These are phyloP conservation scores for Agaricus blazei DNA, from an alignment of 768 basidiomycete genomes.

Conservation along the genomic window DNA sequence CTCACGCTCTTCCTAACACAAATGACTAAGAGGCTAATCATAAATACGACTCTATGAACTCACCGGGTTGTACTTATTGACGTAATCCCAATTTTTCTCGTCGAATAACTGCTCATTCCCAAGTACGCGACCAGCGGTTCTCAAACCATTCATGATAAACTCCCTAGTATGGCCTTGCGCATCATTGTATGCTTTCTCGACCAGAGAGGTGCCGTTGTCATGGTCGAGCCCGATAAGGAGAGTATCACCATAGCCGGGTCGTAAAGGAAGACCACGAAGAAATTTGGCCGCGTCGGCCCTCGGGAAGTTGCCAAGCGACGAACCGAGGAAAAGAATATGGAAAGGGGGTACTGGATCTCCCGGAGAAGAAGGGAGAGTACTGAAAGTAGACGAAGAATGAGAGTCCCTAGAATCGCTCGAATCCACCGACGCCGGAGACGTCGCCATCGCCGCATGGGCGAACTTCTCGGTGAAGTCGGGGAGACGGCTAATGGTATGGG, in stretches of 20 bases:
- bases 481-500: not conserved
- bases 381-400: slow-evolving; percentile 3
- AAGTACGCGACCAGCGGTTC: slow-evolving; percentile 59
- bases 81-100: slow-evolving; percentile 72
- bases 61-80: slow-evolving; percentile 47
- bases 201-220: slow-evolving; percentile 58
- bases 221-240: slow-evolving; percentile 91
- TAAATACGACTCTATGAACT: slow-evolving; percentile 14
- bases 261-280: slow-evolving; percentile 73
- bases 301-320: slow-evolving; percentile 86
- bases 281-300: slow-evolving; percentile 68
- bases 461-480: not conserved
- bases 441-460: slow-evolving; percentile 16
- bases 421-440: slow-evolving; percentile 25
- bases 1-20: slow-evolving; percentile 24
- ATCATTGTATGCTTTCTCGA: slow-evolving; percentile 89
- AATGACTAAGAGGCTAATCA: not conserved
- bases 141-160: slow-evolving; percentile 87
- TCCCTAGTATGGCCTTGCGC: slow-evolving; percentile 59
- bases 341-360: slow-evolving; percentile 45
- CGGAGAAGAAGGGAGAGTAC: slow-evolving; percentile 41
- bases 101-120: slow-evolving; percentile 64
- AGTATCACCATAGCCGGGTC: slow-evolving; percentile 71
- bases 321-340: slow-evolving; percentile 89
- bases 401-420: slow-evolving; percentile 17